Conservation (phyloP, 345 rosid genomes). For the Euphorbia tirucalli region DNA sequence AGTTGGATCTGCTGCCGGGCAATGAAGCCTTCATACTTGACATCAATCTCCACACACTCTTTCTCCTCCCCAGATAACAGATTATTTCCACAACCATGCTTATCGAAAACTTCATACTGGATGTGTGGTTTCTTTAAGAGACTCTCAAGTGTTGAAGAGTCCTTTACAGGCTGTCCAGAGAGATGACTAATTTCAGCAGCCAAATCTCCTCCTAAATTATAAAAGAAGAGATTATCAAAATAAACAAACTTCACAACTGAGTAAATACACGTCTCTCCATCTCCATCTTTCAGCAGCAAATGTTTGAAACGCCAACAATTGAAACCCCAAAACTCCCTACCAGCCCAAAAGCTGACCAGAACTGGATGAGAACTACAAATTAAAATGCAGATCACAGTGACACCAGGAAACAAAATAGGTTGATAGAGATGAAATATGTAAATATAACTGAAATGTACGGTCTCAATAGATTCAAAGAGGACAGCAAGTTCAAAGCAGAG, state of each 20-base stretch:
- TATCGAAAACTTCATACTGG: slow-evolving; percentile 64
- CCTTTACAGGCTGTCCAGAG: slow-evolving; percentile 86
- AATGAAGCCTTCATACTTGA: slow-evolving; percentile 94
- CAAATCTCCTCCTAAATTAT: slow-evolving; percentile 65
- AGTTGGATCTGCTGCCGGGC: slow-evolving; percentile 75
- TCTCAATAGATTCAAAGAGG: not conserved
- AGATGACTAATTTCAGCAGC: slow-evolving; percentile 63
- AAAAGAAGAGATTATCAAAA: slow-evolving; percentile 8
- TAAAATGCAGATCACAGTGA: not conserved
- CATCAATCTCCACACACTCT: slow-evolving; percentile 87
- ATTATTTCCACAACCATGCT: slow-evolving; percentile 80
- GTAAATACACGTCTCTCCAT: not conserved
- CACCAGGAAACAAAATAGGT: no score
- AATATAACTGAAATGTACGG: not conserved
- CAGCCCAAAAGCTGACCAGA: not conserved
- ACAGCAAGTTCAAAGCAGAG: not conserved
- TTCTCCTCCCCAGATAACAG: slow-evolving; percentile 67
- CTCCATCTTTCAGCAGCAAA: not conserved
- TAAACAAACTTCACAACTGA: not conserved
- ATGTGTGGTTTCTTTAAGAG: slow-evolving; percentile 94
- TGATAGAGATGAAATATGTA: not conserved
- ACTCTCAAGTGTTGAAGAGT: slow-evolving; percentile 73
- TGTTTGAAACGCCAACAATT: not conserved
- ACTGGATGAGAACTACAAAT: not conserved
- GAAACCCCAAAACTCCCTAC: not conserved